A percentile compares a stretch with the other conserved stretches of the same genome.
These are phyloP conservation scores for Clavariopsis aquatica DNA, from an alignment of 495 filamentous ascomycete genomes.

Conservation along the genomic window DNA sequence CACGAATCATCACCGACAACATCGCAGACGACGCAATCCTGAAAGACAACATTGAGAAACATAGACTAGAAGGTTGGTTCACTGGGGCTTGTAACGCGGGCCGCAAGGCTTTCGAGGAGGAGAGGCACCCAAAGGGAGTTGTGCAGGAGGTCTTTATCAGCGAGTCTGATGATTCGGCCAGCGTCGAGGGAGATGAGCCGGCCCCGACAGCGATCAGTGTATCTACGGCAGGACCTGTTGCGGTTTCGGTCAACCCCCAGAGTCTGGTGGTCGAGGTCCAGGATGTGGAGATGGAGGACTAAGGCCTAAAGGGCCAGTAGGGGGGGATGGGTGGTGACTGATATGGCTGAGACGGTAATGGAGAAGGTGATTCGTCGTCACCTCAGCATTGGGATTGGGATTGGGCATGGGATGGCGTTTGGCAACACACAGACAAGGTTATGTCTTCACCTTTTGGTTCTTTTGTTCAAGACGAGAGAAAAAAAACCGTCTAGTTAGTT, in stretches of 20 bases:
- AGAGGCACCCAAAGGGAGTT: slow-evolving; percentile 13
- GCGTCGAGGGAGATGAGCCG: slow-evolving; percentile 11
- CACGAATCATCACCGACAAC: slow-evolving; percentile 42
- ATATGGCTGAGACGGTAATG: not conserved
- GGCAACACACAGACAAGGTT: slow-evolving; percentile 4
- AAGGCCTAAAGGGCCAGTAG: too few relatives aligned
- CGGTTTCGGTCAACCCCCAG: slow-evolving; percentile 2
- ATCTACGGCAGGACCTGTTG: not conserved
- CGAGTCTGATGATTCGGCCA: slow-evolving; percentile 1
- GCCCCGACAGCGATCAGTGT: not conserved
- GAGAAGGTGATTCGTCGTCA: slow-evolving; percentile 2
- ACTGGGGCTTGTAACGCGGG: slow-evolving; percentile 26
- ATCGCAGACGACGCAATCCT: slow-evolving; percentile 44
- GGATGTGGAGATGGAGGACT: slow-evolving; percentile 34
- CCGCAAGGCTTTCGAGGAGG: slow-evolving; percentile 15
- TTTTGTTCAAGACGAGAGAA: slow-evolving; percentile 10
- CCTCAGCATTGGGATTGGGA: not conserved
- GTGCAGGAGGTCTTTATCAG: not conserved
- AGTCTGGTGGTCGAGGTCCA: slow-evolving; percentile 18
- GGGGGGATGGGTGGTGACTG: not conserved
- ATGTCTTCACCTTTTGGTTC: not conserved
- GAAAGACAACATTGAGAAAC: slow-evolving; percentile 32
- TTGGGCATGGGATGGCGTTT: slow-evolving; percentile 30
- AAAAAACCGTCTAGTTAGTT: not conserved
- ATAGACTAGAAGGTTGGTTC: slow-evolving; percentile 45